phyloP scores from a whole-genome alignment of 2,329 filamentous ascomycete species.

The Neopestalotiopsis rosae region DNA sequence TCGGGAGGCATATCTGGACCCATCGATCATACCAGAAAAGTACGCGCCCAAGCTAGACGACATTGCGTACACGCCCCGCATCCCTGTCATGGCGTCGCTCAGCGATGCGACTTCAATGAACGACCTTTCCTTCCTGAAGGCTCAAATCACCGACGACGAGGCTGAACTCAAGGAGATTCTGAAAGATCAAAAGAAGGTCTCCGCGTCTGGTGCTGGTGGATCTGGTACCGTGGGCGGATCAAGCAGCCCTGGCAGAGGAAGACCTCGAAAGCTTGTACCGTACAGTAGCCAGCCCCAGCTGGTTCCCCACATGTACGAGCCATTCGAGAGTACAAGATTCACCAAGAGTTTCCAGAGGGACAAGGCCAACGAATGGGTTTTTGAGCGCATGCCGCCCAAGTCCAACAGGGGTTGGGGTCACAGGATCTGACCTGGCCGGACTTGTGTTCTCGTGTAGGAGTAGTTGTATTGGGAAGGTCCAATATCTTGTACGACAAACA shows the following conservation, averaged over 20 bases:
- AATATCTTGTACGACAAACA: background rate
- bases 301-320: conserved; percentile 43
- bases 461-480: background rate
- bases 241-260: conserved; percentile 24
- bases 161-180: conserved; percentile 76
- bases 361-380: conserved; percentile 26
- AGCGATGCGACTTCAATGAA: conserved; percentile 50
- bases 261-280: conserved; percentile 36
- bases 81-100: conserved; percentile 80
- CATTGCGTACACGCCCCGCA: conserved; percentile 72
- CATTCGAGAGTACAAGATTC: conserved; percentile 43
- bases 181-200: conserved; percentile 57
- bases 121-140: conserved; percentile 72
- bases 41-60: conserved; percentile 62
- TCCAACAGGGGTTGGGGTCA: background rate
- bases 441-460: background rate
- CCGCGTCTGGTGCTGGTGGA: conserved; percentile 20
- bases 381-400: conserved; percentile 31
- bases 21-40: conserved; percentile 58
- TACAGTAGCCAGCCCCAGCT: conserved; percentile 44
- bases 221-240: conserved; percentile 12
- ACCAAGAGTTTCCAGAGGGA: conserved; percentile 24
- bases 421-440: background rate
- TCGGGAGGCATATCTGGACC: conserved; percentile 70
- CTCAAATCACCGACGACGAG: conserved; percentile 81